These are phyloP conservation scores for Mycena citricolor DNA, from an alignment of 1,284 basidiomycete genomes.

Conservation along the genomic window DNA sequence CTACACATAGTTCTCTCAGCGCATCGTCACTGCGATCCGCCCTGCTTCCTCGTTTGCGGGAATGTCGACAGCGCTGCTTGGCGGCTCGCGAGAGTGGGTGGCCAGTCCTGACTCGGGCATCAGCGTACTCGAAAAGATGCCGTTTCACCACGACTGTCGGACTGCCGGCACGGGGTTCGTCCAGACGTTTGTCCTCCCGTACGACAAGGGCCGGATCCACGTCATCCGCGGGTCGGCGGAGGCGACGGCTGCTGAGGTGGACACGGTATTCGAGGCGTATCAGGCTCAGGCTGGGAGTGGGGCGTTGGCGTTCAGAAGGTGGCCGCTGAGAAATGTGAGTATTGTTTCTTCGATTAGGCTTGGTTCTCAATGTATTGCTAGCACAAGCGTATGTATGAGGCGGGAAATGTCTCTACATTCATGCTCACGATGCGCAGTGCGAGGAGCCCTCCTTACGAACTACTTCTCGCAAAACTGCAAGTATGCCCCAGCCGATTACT, in stretches of 20 bases:
- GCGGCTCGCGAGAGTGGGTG: too few species aligned
- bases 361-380: slow-evolving; percentile 29
- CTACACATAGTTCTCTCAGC: too few species aligned
- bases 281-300: slow-evolving; percentile 60
- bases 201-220: slow-evolving; percentile 61
- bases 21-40: too few species aligned
- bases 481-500: slow-evolving; percentile 1
- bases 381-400: slow-evolving; percentile 69
- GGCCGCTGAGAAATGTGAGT: slow-evolving; percentile 64
- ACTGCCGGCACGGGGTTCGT: not conserved
- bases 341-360: not conserved
- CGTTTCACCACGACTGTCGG: too few species aligned
- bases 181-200: slow-evolving; percentile 4
- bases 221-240: slow-evolving; percentile 49
- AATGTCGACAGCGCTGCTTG: too few species aligned
- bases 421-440: slow-evolving; percentile 40
- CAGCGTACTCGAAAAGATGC: too few species aligned
- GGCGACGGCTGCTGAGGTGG: slow-evolving; percentile 44
- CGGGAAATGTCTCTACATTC: too few species aligned
- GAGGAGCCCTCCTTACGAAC: slow-evolving; percentile 67
- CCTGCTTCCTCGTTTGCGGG: too few species aligned
- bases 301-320: slow-evolving; percentile 60
- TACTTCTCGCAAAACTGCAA: slow-evolving; percentile 79
- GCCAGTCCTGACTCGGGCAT: too few species aligned
- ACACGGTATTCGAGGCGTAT: slow-evolving; percentile 60